Conservation (phyloP, 352 stramenopile species). For the Phytophthora cajani region DNA sequence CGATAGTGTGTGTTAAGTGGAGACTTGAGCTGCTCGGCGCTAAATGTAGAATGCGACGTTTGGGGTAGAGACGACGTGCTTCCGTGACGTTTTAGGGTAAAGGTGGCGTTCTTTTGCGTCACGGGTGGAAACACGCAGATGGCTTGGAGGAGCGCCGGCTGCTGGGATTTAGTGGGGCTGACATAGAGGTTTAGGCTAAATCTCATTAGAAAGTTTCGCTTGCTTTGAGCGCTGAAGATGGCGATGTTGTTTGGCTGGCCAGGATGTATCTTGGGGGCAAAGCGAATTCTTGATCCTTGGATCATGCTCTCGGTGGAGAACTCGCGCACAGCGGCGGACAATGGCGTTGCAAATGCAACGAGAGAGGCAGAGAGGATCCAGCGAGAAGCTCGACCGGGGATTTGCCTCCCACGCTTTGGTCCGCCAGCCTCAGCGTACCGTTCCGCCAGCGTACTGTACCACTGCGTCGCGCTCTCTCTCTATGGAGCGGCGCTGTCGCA, state of each 20-base stretch:
- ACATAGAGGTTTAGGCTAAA: not conserved
- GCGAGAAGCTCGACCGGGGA: not conserved
- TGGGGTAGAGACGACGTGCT: constrained; percentile 11
- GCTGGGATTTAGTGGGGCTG: constrained; percentile 23
- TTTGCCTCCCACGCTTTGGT: not conserved
- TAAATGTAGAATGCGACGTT: constrained; percentile 21
- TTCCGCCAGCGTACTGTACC: not conserved
- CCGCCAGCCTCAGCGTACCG: too few relatives aligned
- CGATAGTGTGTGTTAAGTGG: not conserved
- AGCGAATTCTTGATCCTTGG: not conserved
- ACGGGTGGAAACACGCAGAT: constrained; percentile 18
- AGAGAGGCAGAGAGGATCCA: not conserved
- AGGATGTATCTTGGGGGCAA: constrained; percentile 22
- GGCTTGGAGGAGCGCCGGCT: constrained; percentile 13
- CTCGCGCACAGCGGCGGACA: not conserved
- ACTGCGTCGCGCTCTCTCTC: not conserved
- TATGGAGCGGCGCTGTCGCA: not conserved
- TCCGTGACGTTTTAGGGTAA: constrained; percentile 4
- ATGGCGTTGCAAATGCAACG: not conserved
- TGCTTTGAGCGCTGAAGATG: not conserved
- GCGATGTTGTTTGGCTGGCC: constrained; percentile 10
- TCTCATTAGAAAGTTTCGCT: not conserved
- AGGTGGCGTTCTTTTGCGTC: constrained; percentile 11
- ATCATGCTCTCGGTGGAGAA: constrained; percentile 6
- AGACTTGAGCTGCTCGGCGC: constrained; percentile 5